Evolutionary conservation across 306 rosid genomes (phyloP).

Genomic region (Sindora glabra): DNA sequence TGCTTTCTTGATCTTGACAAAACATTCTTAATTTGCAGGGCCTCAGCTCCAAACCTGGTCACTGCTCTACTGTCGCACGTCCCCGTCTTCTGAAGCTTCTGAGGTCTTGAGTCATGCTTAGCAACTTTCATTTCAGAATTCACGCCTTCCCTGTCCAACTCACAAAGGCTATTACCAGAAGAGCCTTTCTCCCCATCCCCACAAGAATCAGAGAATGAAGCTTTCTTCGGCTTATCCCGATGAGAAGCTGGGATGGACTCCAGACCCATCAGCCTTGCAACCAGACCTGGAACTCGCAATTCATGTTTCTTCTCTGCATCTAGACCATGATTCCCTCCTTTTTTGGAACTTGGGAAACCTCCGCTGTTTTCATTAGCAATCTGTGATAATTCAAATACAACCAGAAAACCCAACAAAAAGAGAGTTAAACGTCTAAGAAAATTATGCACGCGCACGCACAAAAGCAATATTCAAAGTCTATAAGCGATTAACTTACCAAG

Average conservation of each 20-base stretch:
- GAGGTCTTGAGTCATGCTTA: constrained; percentile 73
- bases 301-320: constrained; percentile 45
- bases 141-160: constrained; percentile 26
- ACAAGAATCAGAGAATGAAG: constrained; percentile 27
- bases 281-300: constrained; percentile 64
- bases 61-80: constrained; percentile 45
- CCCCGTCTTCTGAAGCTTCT: constrained; percentile 69
- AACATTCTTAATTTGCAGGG: constrained; percentile 68
- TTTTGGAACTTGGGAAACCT: constrained; percentile 60
- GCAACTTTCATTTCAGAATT: constrained; percentile 40
- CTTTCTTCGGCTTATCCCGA: constrained; percentile 51
- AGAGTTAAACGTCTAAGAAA: background rate
- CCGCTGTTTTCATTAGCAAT: constrained; percentile 88
- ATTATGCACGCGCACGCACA: background rate
- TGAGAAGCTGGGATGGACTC: constrained; percentile 59
- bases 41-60: constrained; percentile 68
- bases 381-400: constrained; percentile 29
- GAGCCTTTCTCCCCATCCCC: constrained; percentile 22
- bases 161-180: constrained; percentile 8
- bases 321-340: constrained; percentile 32
- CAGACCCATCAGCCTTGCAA: constrained; percentile 89
- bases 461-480: background rate
- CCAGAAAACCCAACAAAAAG: constrained; percentile 9
- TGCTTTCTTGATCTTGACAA: constrained; percentile 54
- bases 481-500: constrained; percentile 39